These are phyloP conservation scores for Tetracentron sinense DNA, from an alignment of 164 flowering plant species.

Conservation along the genomic window DNA sequence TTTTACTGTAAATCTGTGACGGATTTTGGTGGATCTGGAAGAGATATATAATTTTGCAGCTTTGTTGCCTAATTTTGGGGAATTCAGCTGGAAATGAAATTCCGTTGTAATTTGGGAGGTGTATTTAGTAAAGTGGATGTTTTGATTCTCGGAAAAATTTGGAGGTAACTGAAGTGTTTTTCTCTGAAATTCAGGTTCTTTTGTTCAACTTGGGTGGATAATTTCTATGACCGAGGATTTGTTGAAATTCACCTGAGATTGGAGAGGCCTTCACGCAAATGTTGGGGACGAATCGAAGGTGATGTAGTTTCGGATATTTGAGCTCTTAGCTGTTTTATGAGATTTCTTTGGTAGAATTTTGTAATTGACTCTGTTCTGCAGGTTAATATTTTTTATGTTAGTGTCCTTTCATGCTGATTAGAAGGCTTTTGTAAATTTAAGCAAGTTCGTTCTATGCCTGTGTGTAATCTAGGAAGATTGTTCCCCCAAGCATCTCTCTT, in stretches of 20 bases:
- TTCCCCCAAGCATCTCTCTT: no score
- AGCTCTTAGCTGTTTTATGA: not conserved
- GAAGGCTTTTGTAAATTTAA: no score
- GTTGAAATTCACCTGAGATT: not conserved
- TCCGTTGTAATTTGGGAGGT: not conserved
- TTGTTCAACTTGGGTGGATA: not conserved
- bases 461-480: no score
- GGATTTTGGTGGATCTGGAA: constrained; percentile 3
- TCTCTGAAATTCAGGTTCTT: not conserved
- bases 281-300: not conserved
- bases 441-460: no score
- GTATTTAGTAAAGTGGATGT: not conserved
- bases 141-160: not conserved
- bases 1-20: not conserved
- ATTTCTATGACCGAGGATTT: not conserved
- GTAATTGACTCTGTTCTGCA: not conserved
- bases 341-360: not conserved
- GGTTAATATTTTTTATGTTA: no score
- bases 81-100: no score
- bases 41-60: not conserved
- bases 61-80: no score
- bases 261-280: not conserved
- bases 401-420: no score
- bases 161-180: not conserved
- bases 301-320: not conserved